Evolutionary conservation across 805 yeast genomes (phyloP).

Genomic region (Peterozyma toletana): DNA sequence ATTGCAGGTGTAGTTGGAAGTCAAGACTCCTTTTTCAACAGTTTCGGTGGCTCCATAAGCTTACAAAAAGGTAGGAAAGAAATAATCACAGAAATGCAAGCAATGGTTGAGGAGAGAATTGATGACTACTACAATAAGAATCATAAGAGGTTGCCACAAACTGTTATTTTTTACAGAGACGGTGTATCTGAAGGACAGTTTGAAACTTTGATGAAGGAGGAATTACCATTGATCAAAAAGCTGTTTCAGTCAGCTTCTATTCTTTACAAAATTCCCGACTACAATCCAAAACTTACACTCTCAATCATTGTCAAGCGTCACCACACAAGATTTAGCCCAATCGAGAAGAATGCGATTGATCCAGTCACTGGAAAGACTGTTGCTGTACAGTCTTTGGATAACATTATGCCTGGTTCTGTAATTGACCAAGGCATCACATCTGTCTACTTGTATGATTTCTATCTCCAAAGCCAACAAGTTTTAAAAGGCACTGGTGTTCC

Average conservation of each 20-base stretch:
- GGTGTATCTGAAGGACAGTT: conserved; percentile 27
- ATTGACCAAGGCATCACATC: too few relatives aligned
- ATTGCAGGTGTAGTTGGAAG: conserved; percentile 13
- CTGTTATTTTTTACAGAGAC: conserved; percentile 23
- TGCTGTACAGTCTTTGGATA: too few relatives aligned
- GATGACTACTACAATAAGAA: conserved; percentile 12
- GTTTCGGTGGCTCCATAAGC: conserved; percentile 18
- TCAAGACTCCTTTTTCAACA: conserved; percentile 15
- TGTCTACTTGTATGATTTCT: too few relatives aligned
- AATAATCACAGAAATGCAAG: conserved; percentile 16
- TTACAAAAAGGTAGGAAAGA: conserved; percentile 17
- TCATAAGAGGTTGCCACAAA: conserved; percentile 16
- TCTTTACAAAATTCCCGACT: conserved; percentile 9
- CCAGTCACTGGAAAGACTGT: too few relatives aligned
- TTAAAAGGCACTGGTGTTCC: too few relatives aligned
- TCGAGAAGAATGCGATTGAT: too few relatives aligned
- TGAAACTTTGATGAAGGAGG: conserved; percentile 18
- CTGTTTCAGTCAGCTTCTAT: conserved; percentile 13
- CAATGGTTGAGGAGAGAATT: conserved; percentile 17
- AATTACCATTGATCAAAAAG: conserved; percentile 17
- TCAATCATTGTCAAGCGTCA: too few relatives aligned
- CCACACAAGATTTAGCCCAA: too few relatives aligned
- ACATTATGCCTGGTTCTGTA: too few relatives aligned
- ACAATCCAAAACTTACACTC: conserved; percentile 21
- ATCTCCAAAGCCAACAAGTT: too few relatives aligned